Evolutionary conservation across 75 land plant species (phyloP), one percentile per base, ranked within the genome.

Genomic region (Pinus albicaulis): DNA sequence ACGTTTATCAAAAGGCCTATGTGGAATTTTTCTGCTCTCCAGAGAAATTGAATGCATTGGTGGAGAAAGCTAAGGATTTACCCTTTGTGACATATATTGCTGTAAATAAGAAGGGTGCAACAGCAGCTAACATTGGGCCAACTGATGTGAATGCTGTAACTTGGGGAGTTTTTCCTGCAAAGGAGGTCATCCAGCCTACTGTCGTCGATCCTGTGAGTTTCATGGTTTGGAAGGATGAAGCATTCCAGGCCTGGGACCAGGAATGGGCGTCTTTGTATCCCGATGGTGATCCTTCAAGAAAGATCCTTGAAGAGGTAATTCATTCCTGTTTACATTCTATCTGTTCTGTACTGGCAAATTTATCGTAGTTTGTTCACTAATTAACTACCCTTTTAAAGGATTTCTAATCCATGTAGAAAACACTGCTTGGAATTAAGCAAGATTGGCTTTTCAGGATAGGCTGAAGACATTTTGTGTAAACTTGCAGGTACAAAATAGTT

Each of bases 131-230:
- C 52, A 80, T 86, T 34, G 84, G 85, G 15, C 83, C 86, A 56
- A 74, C 65, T 53, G 80, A 77, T 69, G 95, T 96, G 24, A 96
- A 96, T 86, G 99, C 99, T 7, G 95, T 96, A 55, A 96, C 99
- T 57, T 96, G 99, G 99, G 99, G 98, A 60, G 99, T 96, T 55
- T 96, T 96, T 82, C 95, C 95, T 44, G 99, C 81, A n/a, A 96
- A 92, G 80, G 99, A 96, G 83, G 86, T 96, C 23, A 87, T 94
- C 71, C 99, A 96, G 80, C 99, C 99, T 2, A 94, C 95, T 48
- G 92, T 96, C 31, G 99, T 94, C 8, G 98, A 94, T 76, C 92
- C 98, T 75, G 86, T 86, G 24, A 96, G 99, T 85, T 96, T 96
- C 76, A 77, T 87, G 82, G 89, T 90, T 55, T 96, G 98, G 99